phyloP scores from a whole-genome alignment of 176 grass and related monocot species.

The Eleusine indica region DNA sequence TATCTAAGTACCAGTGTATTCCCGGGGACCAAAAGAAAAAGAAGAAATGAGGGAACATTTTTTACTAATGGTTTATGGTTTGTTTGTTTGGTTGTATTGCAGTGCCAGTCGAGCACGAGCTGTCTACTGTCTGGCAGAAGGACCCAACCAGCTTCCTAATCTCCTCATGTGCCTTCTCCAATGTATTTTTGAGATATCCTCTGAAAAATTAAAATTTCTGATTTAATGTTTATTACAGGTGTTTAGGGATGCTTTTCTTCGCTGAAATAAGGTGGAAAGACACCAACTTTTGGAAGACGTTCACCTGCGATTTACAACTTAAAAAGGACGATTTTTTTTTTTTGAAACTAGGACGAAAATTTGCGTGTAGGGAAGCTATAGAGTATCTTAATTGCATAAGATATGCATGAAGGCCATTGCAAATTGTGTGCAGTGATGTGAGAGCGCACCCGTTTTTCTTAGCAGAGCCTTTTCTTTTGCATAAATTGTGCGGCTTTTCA shows the following conservation, averaged over 20 bases:
- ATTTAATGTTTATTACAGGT: background rate
- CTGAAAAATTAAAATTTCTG: background rate
- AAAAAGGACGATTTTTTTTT: background rate
- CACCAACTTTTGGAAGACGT: background rate
- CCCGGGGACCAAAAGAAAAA: background rate
- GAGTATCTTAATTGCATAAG: background rate
- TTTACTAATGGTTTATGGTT: background rate
- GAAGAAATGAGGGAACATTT: background rate
- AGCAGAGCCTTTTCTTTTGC: background rate
- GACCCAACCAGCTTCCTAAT: constrained; percentile 47
- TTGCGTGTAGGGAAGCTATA: background rate
- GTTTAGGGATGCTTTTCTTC: background rate
- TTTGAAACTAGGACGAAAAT: background rate
- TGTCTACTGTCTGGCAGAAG: constrained; percentile 64
- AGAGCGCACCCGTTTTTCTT: background rate
- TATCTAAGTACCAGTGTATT: background rate
- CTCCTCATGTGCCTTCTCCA: constrained; percentile 17
- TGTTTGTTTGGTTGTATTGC: constrained; percentile 5
- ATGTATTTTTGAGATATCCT: background rate
- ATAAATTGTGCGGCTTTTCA: background rate
- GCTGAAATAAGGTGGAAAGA: constrained; percentile 20
- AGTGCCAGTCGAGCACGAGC: constrained; percentile 58
- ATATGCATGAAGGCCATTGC: background rate
- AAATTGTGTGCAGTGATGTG: background rate
- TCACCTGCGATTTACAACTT: constrained; percentile 8